Percentiles rank a stretch among this genome's conserved stretches.
Evolutionary conservation across 1,284 basidiomycete genomes (phyloP).

Genomic region (Ganoderma meredithae): DNA sequence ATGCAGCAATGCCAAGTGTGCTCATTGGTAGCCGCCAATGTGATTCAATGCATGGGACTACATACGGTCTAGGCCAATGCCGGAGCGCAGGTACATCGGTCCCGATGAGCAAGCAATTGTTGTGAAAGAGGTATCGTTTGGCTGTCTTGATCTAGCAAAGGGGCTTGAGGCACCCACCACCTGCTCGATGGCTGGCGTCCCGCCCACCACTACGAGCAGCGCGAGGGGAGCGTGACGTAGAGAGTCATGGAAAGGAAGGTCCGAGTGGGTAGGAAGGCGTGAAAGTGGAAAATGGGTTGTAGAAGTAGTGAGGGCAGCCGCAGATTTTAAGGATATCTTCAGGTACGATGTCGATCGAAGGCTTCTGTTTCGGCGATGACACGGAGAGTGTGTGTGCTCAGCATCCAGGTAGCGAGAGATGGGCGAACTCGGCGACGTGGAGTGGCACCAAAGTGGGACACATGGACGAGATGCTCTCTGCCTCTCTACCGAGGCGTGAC

Average conservation of each 20-base stretch:
- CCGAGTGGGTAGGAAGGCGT: neutral
- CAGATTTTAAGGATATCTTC: neutral
- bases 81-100: neutral
- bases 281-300: neutral
- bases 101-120: too few species aligned
- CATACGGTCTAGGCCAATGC: too few species aligned
- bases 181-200: too few species aligned
- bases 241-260: neutral
- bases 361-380: constrained; percentile 9
- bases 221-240: neutral
- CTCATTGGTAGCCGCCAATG: neutral
- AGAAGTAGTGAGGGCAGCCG: neutral
- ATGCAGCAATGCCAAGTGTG: neutral
- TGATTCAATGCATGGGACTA: neutral
- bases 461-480: too few species aligned
- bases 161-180: too few species aligned
- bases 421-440: too few species aligned
- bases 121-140: too few species aligned
- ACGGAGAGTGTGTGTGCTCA: constrained; percentile 13
- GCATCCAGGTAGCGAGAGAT: neutral
- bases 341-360: constrained; percentile 7
- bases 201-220: neutral
- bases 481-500: neutral
- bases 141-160: too few species aligned
- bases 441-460: neutral